Base-by-base conservation (phyloP, 805 yeast species). In the Candida ponderosae region DNA sequence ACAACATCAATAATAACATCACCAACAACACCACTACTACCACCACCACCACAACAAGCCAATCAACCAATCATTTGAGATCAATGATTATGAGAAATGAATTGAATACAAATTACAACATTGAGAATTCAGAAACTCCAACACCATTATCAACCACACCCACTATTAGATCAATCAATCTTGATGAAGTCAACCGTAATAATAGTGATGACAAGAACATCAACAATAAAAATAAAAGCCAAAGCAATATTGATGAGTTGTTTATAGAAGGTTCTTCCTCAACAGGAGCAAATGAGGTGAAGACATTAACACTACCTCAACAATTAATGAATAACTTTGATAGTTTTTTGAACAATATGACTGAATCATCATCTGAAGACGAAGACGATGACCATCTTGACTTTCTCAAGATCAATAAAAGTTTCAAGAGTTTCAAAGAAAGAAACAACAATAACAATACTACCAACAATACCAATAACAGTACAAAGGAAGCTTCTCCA, bases 261-360 rank as follows among this genome's bases (percentile, higher is more conserved):
- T 3, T 21, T 2, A 9, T 21, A n/a, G n/a, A n/a, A 2, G 11
- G 24, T 21, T 21, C 24, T 2, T 9, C 7, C 11, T 8, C 24
- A 3, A 21, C 24, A 21, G 11, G 34, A 5, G 39, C 17, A 1
- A 21, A 17, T 11, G 32, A 17, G 4, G 32, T 32, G 5, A 33
- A 44, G 21, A 41, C 42, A 1, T 34, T 53, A 16, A 52, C 56
- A 3, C 38, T 53, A 11, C 54, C 58, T n/a, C 54, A 49, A 37
- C 58, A 53, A 32, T 35, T 52, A n/a, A 32, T 52, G 40, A 46
- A 38, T n/a, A 54, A 54, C 33, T 44, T 52, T 38, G 57, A 52
- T 30, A 47, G 44, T 15, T 52, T 47, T 32, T 31, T 52, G 8
- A 48, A 51, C n/a, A 52, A 43, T 30, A 40, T 54, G 29, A 45